phyloP scores from a whole-genome alignment of 192 early-diverging fungal species.

The Lunasporangiospora selenospora region DNA sequence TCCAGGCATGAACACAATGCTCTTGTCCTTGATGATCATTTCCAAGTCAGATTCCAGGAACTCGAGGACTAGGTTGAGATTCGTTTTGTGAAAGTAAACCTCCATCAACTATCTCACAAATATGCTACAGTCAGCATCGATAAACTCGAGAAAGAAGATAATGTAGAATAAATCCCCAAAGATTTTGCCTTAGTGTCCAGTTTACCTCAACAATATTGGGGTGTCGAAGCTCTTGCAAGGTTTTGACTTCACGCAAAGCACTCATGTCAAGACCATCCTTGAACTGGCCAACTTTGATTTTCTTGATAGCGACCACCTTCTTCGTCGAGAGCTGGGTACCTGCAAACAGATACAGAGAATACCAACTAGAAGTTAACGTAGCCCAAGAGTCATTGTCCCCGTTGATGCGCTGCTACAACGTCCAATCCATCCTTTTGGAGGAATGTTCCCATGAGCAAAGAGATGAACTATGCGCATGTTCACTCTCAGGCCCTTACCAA shows the following conservation, averaged over 20 bases:
- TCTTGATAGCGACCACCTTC: constrained; percentile 92
- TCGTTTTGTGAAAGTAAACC: constrained; percentile 90
- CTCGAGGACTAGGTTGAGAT: constrained; percentile 93
- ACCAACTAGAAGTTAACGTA: too few relatives aligned
- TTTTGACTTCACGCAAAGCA: constrained; percentile 94
- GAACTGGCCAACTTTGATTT: constrained; percentile 93
- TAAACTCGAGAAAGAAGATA: too few relatives aligned
- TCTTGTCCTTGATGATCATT: constrained; percentile 94
- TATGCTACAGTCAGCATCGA: not conserved
- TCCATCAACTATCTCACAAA: constrained; percentile 91
- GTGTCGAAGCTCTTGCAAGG: constrained; percentile 90
- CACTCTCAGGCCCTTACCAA: constrained; percentile 71
- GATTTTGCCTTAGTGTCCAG: too few relatives aligned
- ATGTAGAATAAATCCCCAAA: too few relatives aligned
- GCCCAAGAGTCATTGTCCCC: too few relatives aligned
- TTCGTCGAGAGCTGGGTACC: constrained; percentile 64
- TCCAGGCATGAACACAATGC: constrained; percentile 83
- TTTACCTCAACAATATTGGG: constrained; percentile 88
- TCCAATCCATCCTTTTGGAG: too few relatives aligned
- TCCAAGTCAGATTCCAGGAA: constrained; percentile 95
- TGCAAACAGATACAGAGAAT: too few relatives aligned
- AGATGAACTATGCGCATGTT: not conserved
- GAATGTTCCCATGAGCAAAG: too few relatives aligned
- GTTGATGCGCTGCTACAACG: too few relatives aligned
- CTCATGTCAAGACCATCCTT: constrained; percentile 96